Evolutionary conservation across 2,329 filamentous ascomycete species (phyloP).

Genomic region (Aspergillus sp.): DNA sequence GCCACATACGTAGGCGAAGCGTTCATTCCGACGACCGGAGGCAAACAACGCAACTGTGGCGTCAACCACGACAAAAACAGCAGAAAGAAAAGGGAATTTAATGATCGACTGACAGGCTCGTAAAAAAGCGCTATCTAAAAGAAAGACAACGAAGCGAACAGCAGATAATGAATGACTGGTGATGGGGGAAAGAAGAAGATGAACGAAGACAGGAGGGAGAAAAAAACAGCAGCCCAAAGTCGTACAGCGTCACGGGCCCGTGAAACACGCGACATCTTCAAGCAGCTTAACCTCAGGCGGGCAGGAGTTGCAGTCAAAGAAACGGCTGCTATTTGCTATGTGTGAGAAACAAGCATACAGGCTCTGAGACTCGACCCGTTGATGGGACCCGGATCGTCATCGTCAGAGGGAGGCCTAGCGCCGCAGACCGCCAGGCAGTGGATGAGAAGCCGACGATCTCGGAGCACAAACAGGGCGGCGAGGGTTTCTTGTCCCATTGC

Average conservation of each 20-base stretch:
- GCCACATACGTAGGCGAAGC: not conserved
- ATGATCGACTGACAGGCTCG: not conserved
- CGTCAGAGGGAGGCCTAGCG: not conserved
- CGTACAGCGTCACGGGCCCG: constrained; percentile 12
- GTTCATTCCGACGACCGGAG: not conserved
- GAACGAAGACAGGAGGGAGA: not conserved
- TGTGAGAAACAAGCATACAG: constrained; percentile 3
- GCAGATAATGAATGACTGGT: not conserved
- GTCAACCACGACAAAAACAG: not conserved
- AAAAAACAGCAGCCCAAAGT: constrained; percentile 6
- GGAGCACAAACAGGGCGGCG: not conserved
- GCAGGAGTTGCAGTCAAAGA: constrained; percentile 9
- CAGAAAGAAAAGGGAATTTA: constrained; percentile 3
- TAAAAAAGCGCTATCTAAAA: not conserved
- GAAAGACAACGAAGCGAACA: not conserved
- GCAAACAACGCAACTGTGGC: constrained; percentile 2
- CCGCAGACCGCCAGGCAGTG: not conserved
- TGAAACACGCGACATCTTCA: constrained; percentile 3
- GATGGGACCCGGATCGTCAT: constrained; percentile 1
- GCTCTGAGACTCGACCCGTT: not conserved
- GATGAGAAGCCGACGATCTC: not conserved
- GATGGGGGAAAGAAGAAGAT: not conserved
- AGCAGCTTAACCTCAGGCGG: constrained; percentile 2
- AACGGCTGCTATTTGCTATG: constrained; percentile 4
- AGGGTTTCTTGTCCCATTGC: not conserved